Conservation (phyloP, 1,139 yeast species). For the Saccharomycopsis crataegensis region DNA sequence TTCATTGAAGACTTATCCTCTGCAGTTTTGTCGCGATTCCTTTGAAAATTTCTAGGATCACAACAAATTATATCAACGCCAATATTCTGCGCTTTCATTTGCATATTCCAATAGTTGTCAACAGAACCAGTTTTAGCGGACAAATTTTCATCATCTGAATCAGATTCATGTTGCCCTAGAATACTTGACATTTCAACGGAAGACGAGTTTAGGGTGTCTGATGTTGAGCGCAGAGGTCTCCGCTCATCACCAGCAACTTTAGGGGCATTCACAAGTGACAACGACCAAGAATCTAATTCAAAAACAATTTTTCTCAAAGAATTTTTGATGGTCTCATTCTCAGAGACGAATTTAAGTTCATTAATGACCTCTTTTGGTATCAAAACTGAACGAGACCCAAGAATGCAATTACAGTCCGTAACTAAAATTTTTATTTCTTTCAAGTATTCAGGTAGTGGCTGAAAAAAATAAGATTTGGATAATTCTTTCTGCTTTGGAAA, state of each 20-base stretch:
- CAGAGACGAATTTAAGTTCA: constrained; percentile 24
- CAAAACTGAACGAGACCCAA: constrained; percentile 59
- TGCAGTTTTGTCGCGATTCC: neutral
- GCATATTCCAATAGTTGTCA: constrained; percentile 7
- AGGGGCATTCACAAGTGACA: neutral
- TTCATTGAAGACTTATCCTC: neutral
- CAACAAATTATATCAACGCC: constrained; percentile 5
- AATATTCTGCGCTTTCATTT: neutral
- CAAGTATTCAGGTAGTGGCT: constrained; percentile 42
- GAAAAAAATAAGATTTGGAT: constrained; percentile 27
- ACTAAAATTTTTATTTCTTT: constrained; percentile 32
- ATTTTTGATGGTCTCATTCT: constrained; percentile 36
- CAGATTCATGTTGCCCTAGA: neutral
- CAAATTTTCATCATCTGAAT: neutral
- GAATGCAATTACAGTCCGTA: constrained; percentile 29
- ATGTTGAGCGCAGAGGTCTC: neutral
- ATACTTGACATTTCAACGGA: too few relatives aligned
- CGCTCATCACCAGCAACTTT: neutral
- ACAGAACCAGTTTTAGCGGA: too few relatives aligned
- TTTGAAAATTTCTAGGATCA: constrained; percentile 6
- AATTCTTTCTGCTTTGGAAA: neutral
- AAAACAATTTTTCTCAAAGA: constrained; percentile 33
- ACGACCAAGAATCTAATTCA: neutral
- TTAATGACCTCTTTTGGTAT: constrained; percentile 38
- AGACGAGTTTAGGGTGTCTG: neutral